Base-by-base conservation (phyloP, 495 filamentous ascomycete genomes). In the Hamigera avellanea region DNA sequence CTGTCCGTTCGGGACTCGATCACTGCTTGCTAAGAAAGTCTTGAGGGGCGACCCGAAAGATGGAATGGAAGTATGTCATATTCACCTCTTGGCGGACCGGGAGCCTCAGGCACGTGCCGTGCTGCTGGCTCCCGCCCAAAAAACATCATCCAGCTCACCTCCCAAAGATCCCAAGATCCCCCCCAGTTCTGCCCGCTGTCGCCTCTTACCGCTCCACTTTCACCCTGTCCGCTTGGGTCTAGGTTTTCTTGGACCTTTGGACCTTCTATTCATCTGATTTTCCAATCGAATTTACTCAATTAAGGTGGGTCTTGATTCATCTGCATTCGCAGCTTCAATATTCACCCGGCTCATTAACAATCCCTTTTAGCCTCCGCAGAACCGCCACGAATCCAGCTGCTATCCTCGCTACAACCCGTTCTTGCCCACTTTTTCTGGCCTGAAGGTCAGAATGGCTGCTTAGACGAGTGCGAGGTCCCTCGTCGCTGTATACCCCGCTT, bases 371-470 rank as follows among this genome's bases (percentile, higher is more conserved):
- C 15, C 25, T 14, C 17, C 36, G 28, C 36, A 39, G 27, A 21
- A 13, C 25, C 25, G 25, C 35, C 35, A 29, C 33, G 36, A 23
- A 40, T 6, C 16, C 8, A n/a, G n/a, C 19, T 26, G 29, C 16
- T 19, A 5, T 18, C 21, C 8, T 14, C 38, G 8, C 23, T 27
- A 13, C 33, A 17, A 13, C 10, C 12, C 33, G 17, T 14, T 15
- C 34, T 30, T 43, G 18, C 27, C 34, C 19, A 27, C 34, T 30
- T 26, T 25, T 29, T 42, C 16, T 36, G 27, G 9, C 9, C 32
- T 33, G 30, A 35, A 47, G 37, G 51, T 44, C 50, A 59, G 42
- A 41, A 66, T 66, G 62, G 56, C 54, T 49, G 57, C 50, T 38
- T 66, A 57, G 53, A 36, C 42, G 47, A 46, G 49, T 40, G 36